phyloP scores from a whole-genome alignment of 2,329 filamentous ascomycete genomes.

The Trichoderma sp. region DNA sequence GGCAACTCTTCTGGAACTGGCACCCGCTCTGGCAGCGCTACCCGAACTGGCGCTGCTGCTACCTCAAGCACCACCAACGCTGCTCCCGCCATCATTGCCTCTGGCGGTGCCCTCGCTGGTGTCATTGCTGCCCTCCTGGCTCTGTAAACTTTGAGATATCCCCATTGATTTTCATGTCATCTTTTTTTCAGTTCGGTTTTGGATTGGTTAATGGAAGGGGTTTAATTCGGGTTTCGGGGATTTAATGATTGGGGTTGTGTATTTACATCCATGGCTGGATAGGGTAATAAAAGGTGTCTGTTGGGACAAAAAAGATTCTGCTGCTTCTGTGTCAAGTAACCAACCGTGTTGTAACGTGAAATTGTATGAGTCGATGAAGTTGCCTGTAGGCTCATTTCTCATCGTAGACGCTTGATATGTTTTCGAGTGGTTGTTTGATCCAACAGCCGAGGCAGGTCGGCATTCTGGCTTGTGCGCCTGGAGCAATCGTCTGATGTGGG shows the following conservation, averaged over 20 bases:
- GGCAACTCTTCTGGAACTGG: slow-evolving; percentile 21
- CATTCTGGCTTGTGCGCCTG: background rate
- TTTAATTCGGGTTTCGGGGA: background rate
- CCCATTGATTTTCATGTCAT: background rate
- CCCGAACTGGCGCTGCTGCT: slow-evolving; percentile 22
- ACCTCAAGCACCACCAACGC: slow-evolving; percentile 29
- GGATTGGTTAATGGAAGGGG: slow-evolving; percentile 7
- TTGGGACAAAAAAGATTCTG: background rate
- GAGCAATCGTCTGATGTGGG: background rate
- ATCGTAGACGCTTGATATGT: background rate
- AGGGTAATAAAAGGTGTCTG: background rate
- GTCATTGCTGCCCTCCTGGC: slow-evolving; percentile 52
- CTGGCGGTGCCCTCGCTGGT: slow-evolving; percentile 49
- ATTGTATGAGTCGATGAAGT: background rate
- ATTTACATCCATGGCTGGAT: slow-evolving; percentile 4
- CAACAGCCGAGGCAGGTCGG: background rate
- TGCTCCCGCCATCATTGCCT: slow-evolving; percentile 28
- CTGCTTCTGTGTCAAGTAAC: too few species aligned
- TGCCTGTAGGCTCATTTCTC: background rate
- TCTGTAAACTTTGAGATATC: slow-evolving; percentile 42
- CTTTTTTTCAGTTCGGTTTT: background rate
- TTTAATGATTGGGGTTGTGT: slow-evolving; percentile 12
- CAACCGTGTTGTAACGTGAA: background rate
- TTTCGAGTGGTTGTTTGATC: background rate
- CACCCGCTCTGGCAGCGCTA: slow-evolving; percentile 21